Conservation (phyloP, 768 basidiomycete species). For the Termitomyces sp. region DNA sequence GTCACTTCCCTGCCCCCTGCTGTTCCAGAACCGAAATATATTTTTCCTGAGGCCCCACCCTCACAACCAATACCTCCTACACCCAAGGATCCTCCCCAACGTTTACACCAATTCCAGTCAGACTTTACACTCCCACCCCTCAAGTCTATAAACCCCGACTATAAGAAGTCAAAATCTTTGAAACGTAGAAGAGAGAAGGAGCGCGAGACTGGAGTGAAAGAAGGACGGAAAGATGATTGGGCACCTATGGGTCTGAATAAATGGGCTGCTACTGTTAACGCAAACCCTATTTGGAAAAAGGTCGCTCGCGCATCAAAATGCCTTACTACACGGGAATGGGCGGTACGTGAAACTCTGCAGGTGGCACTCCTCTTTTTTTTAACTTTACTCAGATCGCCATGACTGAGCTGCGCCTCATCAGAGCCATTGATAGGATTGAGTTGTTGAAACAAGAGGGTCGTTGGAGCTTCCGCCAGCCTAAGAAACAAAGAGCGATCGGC, state of each 20-base stretch:
- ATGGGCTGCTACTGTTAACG: constrained; percentile 73
- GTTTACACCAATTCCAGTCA: constrained; percentile 38
- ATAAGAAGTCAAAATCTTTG: constrained; percentile 32
- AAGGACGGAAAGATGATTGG: constrained; percentile 51
- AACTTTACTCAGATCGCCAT: constrained; percentile 60
- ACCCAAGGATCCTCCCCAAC: constrained; percentile 19
- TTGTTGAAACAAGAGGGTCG: constrained; percentile 70
- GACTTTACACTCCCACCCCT: constrained; percentile 54
- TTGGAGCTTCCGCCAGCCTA: constrained; percentile 95
- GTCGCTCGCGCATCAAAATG: constrained; percentile 74
- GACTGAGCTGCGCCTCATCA: constrained; percentile 70
- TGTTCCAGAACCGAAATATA: constrained; percentile 5
- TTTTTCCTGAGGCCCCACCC: constrained; percentile 4
- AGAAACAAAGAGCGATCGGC: constrained; percentile 83
- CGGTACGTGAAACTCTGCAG: constrained; percentile 44
- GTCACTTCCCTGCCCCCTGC: constrained; percentile 5
- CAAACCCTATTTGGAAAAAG: constrained; percentile 74
- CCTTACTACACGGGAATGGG: constrained; percentile 78
- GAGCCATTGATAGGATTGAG: constrained; percentile 85
- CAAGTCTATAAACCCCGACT: constrained; percentile 52
- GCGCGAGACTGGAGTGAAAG: constrained; percentile 31
- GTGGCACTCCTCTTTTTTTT: neutral
- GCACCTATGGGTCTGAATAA: constrained; percentile 59
- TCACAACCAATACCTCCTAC: constrained; percentile 7
- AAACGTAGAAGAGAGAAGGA: constrained; percentile 45